Percentiles rank a stretch among this genome's conserved stretches.
phyloP scores from a whole-genome alignment of 2,329 filamentous ascomycete genomes.

The Hortaea sp. region DNA sequence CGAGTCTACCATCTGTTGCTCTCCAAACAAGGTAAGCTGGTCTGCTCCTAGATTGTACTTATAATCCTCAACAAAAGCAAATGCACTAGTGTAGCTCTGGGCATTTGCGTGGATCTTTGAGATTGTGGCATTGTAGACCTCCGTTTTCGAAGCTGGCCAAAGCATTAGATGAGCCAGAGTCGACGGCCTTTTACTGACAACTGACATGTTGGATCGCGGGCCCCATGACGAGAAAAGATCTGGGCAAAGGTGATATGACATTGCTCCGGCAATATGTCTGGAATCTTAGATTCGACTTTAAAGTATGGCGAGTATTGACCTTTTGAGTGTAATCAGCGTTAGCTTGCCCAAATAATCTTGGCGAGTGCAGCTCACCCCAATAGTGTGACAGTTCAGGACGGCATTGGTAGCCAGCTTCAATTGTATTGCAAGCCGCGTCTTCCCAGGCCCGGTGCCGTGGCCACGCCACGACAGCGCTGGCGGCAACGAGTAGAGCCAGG shows the following conservation, averaged over 20 bases:
- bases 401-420: constrained; percentile 51
- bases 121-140: constrained; percentile 54
- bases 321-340: background rate
- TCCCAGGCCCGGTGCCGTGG: no score
- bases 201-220: constrained; percentile 61
- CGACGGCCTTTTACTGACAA: background rate
- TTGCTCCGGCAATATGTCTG: constrained; percentile 48
- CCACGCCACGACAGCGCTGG: no score
- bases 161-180: background rate
- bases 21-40: constrained; percentile 57
- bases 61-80: constrained; percentile 62
- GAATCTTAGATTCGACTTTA: constrained; percentile 57
- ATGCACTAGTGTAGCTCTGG: constrained; percentile 49
- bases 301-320: constrained; percentile 86
- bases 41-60: constrained; percentile 61
- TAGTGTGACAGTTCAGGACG: constrained; percentile 50
- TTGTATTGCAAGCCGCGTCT: constrained; percentile 13
- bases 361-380: constrained; percentile 40
- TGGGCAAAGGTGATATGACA: constrained; percentile 74
- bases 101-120: constrained; percentile 52
- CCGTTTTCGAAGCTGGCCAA: constrained; percentile 45
- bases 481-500: no score
- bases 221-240: constrained; percentile 74
- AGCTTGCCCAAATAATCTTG: background rate
- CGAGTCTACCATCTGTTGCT: constrained; percentile 62